Evolutionary conservation across 2,329 filamentous ascomycete genomes (phyloP).

Genomic region (Ophiostoma novo-ulmi): DNA sequence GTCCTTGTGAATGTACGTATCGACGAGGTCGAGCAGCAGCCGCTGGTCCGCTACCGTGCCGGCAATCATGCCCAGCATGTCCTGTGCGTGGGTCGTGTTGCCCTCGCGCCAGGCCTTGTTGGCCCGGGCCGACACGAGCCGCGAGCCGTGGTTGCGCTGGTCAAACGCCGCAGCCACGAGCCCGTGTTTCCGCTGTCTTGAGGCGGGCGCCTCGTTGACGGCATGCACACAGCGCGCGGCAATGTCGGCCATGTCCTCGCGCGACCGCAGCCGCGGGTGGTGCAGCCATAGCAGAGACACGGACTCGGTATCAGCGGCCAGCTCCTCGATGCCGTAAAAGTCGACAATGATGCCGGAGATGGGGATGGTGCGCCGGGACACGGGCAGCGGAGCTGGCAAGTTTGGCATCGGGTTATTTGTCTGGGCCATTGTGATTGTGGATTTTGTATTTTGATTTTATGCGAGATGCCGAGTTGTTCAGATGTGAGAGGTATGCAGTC

Average conservation of each 20-base stretch:
- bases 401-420: conserved; percentile 24
- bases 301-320: conserved; percentile 46
- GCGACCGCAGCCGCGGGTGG: conserved; percentile 68
- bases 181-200: conserved; percentile 30
- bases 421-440: conserved; percentile 19
- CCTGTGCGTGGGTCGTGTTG: conserved; percentile 76
- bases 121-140: conserved; percentile 59
- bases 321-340: conserved; percentile 74
- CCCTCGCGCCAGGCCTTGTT: conserved; percentile 77
- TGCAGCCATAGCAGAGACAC: conserved; percentile 87
- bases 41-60: conserved; percentile 70
- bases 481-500: no score
- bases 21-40: conserved; percentile 69
- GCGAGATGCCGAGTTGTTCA: no score
- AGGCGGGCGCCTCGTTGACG: conserved; percentile 38
- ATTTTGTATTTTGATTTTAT: background rate
- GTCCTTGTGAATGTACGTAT: conserved; percentile 38
- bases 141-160: conserved; percentile 83
- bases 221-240: conserved; percentile 63
- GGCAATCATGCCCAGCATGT: conserved; percentile 80
- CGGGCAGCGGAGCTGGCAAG: conserved; percentile 39
- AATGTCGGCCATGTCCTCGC: conserved; percentile 69
- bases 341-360: conserved; percentile 76
- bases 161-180: conserved; percentile 83
- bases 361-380: conserved; percentile 62